phyloP scores from a whole-genome alignment of 2,329 filamentous ascomycete species.

The Colletotrichum viniferum region DNA sequence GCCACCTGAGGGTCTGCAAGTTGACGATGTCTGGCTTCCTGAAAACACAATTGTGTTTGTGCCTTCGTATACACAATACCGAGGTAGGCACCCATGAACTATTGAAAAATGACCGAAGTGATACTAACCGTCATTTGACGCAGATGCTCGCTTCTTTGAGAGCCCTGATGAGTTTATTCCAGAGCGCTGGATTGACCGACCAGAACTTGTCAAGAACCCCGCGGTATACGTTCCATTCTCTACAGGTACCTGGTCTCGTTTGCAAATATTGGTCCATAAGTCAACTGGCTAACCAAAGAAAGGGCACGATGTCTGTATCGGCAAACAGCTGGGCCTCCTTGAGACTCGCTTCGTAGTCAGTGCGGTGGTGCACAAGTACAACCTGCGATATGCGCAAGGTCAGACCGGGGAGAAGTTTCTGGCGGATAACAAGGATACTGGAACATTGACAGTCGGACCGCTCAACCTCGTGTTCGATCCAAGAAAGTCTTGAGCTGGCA shows the following conservation, averaged over 20 bases:
- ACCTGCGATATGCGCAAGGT: constrained; percentile 5
- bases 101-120: background rate
- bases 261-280: accelerated
- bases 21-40: constrained; percentile 35
- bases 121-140: background rate
- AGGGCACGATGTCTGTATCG: constrained; percentile 36
- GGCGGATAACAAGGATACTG: constrained; percentile 4
- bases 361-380: constrained; percentile 5
- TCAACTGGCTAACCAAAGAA: background rate
- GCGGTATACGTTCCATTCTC: constrained; percentile 35
- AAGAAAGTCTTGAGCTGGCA: background rate
- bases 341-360: constrained; percentile 28
- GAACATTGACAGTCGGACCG: constrained; percentile 7
- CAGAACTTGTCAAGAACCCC: constrained; percentile 33
- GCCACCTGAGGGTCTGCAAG: constrained; percentile 36
- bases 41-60: constrained; percentile 37
- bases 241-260: constrained; percentile 22
- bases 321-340: constrained; percentile 39
- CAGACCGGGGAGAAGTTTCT: constrained; percentile 3
- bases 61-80: constrained; percentile 28
- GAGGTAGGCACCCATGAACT: background rate
- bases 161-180: constrained; percentile 37
- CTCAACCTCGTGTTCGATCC: constrained; percentile 8
- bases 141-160: constrained; percentile 24
- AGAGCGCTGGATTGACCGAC: constrained; percentile 37